Base-by-base conservation (phyloP, 2,329 filamentous ascomycete genomes). In the Huntiella omanensis region DNA sequence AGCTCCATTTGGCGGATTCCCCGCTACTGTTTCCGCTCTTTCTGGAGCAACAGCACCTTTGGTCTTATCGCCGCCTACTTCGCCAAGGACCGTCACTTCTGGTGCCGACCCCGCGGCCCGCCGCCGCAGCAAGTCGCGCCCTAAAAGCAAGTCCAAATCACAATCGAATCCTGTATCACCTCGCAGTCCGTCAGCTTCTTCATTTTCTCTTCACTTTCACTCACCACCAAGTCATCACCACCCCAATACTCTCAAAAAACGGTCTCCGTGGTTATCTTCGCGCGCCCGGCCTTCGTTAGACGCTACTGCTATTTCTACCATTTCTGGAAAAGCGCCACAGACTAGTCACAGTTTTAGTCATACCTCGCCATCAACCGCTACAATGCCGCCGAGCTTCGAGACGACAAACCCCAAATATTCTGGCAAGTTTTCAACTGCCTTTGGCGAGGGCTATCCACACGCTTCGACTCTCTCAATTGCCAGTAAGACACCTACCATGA, bases 401-500 rank as follows among this genome's bases (percentile, higher is more conserved):
- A 28, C 22, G 8, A 28, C 22, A 7, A 28, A 32, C 10, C 13
- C n/a, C n/a, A 43, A 43, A 17, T 33, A 34, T 13, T 43, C 40
- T 34, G 40, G 40, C 6, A 43, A 43, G 17, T 33, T 43, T 11
- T 43, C 40, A 11, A 28, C 40, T 7, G 28, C 40, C 10, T 43
- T 43, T 19, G 32, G 40, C 28, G 11, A 13, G 13, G n/a, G 40
- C 13, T 10, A 28, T 10, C 40, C 40, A 15, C 28, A 34, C n/a
- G 32, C 40, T 17, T 43, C 40, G 11, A 43, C 40, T 12, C 15
- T 43, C 11, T 43, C 40, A 8, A 15, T 43, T 43, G 40, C 46
- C 32, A 52, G 52, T 50, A 58, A 56, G 49, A 58, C 60, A 52
- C 58, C 61, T 55, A 60, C 55, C 47, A 56, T 58, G 43, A 46